These are phyloP conservation scores for Penicillium turbatum DNA, from an alignment of 495 filamentous ascomycete genomes.

Conservation along the genomic window DNA sequence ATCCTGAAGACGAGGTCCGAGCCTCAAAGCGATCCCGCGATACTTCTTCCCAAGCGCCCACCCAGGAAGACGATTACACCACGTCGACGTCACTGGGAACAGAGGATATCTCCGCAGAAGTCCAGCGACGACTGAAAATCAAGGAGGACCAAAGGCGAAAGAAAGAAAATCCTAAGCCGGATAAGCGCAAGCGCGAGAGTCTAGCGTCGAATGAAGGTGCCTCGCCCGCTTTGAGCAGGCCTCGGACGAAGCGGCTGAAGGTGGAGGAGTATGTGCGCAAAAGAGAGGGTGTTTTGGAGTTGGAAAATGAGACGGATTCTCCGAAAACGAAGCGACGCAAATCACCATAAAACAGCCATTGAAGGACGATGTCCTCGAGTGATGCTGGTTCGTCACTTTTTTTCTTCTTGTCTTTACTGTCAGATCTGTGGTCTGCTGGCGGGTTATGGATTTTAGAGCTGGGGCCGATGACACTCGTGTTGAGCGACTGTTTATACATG, in stretches of 20 bases:
- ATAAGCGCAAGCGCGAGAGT: slow-evolving; percentile 41
- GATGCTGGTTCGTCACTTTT: background rate
- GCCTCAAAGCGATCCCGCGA: slow-evolving; percentile 24
- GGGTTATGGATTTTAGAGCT: background rate
- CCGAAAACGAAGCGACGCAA: slow-evolving; percentile 1
- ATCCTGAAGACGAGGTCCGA: slow-evolving; percentile 4
- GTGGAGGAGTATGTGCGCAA: slow-evolving; percentile 4
- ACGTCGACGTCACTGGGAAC: slow-evolving; percentile 33
- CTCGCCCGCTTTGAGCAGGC: slow-evolving; percentile 8
- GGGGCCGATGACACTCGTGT: background rate
- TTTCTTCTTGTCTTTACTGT: background rate
- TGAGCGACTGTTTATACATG: background rate
- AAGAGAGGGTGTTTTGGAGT: background rate
- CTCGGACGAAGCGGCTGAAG: slow-evolving; percentile 26
- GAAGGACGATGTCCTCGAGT: background rate
- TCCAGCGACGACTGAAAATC: slow-evolving; percentile 38
- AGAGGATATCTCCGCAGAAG: slow-evolving; percentile 46
- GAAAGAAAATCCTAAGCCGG: slow-evolving; percentile 24
- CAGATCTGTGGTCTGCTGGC: background rate
- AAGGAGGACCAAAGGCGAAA: slow-evolving; percentile 36
- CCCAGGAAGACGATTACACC: slow-evolving; percentile 1
- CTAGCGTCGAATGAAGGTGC: slow-evolving; percentile 29
- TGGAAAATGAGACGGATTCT: background rate
- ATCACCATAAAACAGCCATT: background rate
- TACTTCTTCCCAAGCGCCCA: slow-evolving; percentile 12